Conservation (phyloP, 1,284 basidiomycete genomes). For the Trametes hirsuta region DNA sequence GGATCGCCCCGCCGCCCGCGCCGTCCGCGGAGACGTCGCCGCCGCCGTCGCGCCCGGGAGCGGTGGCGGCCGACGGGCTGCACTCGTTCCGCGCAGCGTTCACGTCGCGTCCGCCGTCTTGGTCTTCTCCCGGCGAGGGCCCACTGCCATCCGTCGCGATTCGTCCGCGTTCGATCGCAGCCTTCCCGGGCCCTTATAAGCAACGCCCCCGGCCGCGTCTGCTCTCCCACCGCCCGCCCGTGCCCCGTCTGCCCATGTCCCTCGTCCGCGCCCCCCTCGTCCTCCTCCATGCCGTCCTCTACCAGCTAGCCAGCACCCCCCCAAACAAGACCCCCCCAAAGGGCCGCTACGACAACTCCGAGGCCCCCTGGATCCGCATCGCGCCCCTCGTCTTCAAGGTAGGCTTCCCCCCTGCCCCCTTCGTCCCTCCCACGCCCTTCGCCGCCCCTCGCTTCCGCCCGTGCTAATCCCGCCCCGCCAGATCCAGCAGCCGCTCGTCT, state of each 20-base stretch:
- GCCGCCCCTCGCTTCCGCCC: not conserved
- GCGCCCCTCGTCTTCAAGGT: conserved; percentile 63
- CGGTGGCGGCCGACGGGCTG: no score
- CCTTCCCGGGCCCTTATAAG: not conserved
- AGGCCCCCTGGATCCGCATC: conserved; percentile 56
- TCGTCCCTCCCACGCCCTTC: not conserved
- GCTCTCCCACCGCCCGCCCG: not conserved
- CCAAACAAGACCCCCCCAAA: conserved; percentile 59
- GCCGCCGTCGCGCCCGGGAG: no score
- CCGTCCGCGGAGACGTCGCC: no score
- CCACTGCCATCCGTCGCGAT: no score
- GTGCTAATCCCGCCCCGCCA: conserved; percentile 27
- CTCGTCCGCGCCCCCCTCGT: conserved; percentile 48
- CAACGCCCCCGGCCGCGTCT: not conserved
- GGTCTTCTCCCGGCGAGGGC: no score
- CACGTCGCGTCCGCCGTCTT: no score
- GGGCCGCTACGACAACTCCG: conserved; percentile 57
- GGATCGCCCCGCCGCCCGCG: no score
- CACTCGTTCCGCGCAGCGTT: no score
- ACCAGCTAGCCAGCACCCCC: conserved; percentile 59
- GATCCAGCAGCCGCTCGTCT: conserved; percentile 55
- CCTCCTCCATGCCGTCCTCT: conserved; percentile 51
- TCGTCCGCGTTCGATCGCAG: not conserved
- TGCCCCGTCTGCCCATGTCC: conserved; percentile 19
- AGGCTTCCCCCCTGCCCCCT: not conserved